These are phyloP conservation scores for Boletus rex-veris DNA, from an alignment of 768 basidiomycete species.

Conservation along the genomic window DNA sequence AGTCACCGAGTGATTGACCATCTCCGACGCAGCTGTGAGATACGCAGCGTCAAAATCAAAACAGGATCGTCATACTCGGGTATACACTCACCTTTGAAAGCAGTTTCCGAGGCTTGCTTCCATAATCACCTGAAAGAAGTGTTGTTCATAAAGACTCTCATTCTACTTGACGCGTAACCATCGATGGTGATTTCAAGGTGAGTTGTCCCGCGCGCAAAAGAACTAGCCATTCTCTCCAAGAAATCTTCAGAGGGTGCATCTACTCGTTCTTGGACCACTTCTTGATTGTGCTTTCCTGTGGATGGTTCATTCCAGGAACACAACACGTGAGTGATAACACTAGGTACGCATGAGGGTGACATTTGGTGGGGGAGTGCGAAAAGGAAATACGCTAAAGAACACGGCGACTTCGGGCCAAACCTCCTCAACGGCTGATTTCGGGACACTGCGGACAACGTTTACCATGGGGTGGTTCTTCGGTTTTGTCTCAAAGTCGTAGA, in stretches of 20 bases:
- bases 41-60: background rate
- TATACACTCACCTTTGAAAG: constrained; percentile 15
- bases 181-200: constrained; percentile 1
- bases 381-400: no score
- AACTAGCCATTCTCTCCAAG: constrained; percentile 13
- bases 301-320: constrained; percentile 29
- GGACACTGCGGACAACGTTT: no score
- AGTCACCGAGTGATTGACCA: constrained; percentile 1
- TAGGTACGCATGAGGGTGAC: constrained; percentile 10
- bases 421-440: no score
- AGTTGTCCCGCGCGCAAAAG: background rate
- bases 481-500: no score
- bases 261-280: constrained; percentile 19
- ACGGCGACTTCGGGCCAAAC: no score
- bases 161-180: constrained; percentile 14
- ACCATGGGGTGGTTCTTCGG: no score
- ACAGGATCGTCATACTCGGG: background rate
- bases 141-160: background rate
- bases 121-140: constrained; percentile 5
- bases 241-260: constrained; percentile 18
- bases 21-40: constrained; percentile 17
- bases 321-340: constrained; percentile 27
- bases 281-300: constrained; percentile 19
- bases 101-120: constrained; percentile 20
- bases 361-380: background rate